These are phyloP conservation scores for Solanum habrochaites DNA, from an alignment of 257 asterid genomes.

Conservation along the genomic window DNA sequence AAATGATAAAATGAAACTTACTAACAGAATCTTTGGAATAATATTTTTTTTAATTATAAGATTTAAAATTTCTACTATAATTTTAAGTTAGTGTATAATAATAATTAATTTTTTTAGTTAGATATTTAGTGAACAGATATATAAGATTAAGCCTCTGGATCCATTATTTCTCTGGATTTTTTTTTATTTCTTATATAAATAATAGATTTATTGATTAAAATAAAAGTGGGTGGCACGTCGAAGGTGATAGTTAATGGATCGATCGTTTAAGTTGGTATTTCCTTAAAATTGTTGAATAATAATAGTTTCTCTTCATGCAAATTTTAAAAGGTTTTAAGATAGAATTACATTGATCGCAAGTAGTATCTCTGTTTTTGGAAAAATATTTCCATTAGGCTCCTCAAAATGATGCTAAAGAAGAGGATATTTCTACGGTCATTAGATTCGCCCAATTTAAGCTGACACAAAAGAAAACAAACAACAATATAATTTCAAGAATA, in stretches of 20 bases:
- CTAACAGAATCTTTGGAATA: neutral
- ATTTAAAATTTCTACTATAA: neutral
- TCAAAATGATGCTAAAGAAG: neutral
- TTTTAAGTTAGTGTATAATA: too few species aligned
- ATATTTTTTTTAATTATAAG: neutral
- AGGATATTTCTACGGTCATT: neutral
- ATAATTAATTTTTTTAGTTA: neutral
- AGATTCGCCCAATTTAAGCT: neutral
- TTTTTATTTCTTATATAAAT: too few species aligned
- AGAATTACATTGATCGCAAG: neutral
- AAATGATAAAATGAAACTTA: neutral
- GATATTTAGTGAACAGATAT: too few species aligned
- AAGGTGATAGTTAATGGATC: neutral
- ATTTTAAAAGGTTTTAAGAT: neutral
- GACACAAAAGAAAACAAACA: neutral
- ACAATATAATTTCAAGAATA: too few species aligned
- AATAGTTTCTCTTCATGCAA: neutral
- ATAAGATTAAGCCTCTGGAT: neutral
- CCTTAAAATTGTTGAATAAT: neutral
- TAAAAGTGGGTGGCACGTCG: neutral
- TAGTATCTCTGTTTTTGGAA: neutral
- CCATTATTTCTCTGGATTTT: neutral
- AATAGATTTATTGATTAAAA: neutral
- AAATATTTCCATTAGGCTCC: neutral
- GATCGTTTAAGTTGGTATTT: neutral